phyloP scores from a whole-genome alignment of 345 rosid genomes.

The Linum tenue region DNA sequence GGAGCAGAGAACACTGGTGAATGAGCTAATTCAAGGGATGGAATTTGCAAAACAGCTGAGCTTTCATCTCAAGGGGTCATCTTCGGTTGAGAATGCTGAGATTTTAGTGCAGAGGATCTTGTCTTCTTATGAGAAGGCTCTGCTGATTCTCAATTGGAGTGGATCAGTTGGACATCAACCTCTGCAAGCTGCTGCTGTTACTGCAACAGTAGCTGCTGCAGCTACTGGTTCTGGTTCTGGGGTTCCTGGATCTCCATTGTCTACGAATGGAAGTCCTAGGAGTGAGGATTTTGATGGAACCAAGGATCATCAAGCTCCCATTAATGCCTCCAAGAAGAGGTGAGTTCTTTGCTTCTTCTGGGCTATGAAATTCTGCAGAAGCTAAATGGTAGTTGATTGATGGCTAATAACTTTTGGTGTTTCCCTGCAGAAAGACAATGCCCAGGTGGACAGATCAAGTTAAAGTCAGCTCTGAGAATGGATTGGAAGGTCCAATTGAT shows the following conservation, averaged over 20 bases:
- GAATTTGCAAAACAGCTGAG: slow-evolving; percentile 44
- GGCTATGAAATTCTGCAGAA: not conserved
- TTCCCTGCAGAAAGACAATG: slow-evolving; percentile 39
- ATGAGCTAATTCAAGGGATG: slow-evolving; percentile 51
- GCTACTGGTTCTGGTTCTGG: not conserved
- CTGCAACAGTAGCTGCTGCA: not conserved
- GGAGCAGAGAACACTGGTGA: slow-evolving; percentile 32
- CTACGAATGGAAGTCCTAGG: slow-evolving; percentile 19
- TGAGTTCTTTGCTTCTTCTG: slow-evolving; percentile 8
- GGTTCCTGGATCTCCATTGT: slow-evolving; percentile 18
- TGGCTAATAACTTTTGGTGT: not conserved
- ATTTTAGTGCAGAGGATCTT: slow-evolving; percentile 42
- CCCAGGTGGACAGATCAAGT: slow-evolving; percentile 36
- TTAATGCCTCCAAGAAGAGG: slow-evolving; percentile 46
- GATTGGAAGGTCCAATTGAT: slow-evolving; percentile 40
- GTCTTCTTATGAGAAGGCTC: slow-evolving; percentile 54
- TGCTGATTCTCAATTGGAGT: slow-evolving; percentile 36
- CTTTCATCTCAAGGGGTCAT: slow-evolving; percentile 34
- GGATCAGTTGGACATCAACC: not conserved
- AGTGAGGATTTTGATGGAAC: slow-evolving; percentile 24
- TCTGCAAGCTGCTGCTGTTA: slow-evolving; percentile 4
- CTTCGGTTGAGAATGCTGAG: slow-evolving; percentile 33
- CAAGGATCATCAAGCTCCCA: slow-evolving; percentile 10
- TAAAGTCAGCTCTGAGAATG: slow-evolving; percentile 28
- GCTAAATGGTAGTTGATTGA: slow-evolving; percentile 4